These are phyloP conservation scores for Microcos paniculata DNA, from an alignment of 345 rosid genomes.

Conservation along the genomic window DNA sequence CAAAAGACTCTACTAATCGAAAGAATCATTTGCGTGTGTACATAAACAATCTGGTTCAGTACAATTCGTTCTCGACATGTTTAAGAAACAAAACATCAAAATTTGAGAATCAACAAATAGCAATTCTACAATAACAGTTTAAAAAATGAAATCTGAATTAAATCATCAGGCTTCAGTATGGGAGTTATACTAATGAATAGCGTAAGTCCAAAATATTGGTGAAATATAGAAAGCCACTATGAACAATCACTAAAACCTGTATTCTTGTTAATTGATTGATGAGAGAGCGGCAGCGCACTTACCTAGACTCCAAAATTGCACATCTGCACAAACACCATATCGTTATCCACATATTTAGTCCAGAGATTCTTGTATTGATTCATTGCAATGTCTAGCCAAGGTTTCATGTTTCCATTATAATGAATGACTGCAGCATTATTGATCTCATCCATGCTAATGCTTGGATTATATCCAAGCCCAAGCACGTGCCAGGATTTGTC, in stretches of 20 bases:
- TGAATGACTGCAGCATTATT: constrained; percentile 86
- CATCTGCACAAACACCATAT: constrained; percentile 72
- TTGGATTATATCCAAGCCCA: constrained; percentile 90
- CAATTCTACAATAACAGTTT: background rate
- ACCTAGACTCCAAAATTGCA: constrained; percentile 84
- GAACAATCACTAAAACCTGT: constrained; percentile 30
- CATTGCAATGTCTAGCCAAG: constrained; percentile 94
- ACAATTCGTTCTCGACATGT: constrained; percentile 18
- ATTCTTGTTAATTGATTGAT: constrained; percentile 24
- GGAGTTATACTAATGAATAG: constrained; percentile 22
- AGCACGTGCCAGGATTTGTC: constrained; percentile 94
- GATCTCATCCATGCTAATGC: constrained; percentile 82
- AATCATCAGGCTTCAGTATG: constrained; percentile 21
- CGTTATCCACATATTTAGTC: constrained; percentile 84
- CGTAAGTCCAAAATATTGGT: constrained; percentile 23
- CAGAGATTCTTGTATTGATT: constrained; percentile 86
- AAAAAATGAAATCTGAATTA: constrained; percentile 6
- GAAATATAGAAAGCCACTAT: constrained; percentile 25
- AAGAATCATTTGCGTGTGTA: constrained; percentile 24
- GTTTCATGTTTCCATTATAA: constrained; percentile 95
- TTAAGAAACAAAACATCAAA: constrained; percentile 9
- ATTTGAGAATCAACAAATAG: constrained; percentile 3
- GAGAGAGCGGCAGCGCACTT: constrained; percentile 15
- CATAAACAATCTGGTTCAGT: constrained; percentile 28
- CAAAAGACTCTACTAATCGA: constrained; percentile 5